Evolutionary conservation across 805 yeast genomes (phyloP).

Genomic region (Ogataea paraovalis): DNA sequence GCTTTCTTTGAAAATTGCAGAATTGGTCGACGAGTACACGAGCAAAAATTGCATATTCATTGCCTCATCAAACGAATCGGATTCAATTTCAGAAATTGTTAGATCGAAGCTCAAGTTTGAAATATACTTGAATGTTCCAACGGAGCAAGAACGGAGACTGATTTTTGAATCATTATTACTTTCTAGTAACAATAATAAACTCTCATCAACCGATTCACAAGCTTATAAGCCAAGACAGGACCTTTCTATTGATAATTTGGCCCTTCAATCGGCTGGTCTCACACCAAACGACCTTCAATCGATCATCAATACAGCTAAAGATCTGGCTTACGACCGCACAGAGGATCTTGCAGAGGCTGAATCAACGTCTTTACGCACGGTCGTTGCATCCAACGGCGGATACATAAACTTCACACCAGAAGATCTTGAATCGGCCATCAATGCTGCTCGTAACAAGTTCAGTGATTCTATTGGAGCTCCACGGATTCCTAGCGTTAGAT

Average conservation of each 20-base stretch:
- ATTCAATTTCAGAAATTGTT: constrained; percentile 59
- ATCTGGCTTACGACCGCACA: constrained; percentile 49
- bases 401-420: constrained; percentile 46
- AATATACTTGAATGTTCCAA: constrained; percentile 70
- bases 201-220: constrained; percentile 5
- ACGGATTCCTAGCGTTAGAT: constrained; percentile 85
- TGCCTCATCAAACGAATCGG: constrained; percentile 67
- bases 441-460: constrained; percentile 79
- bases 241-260: constrained; percentile 53
- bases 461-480: constrained; percentile 98
- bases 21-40: constrained; percentile 53
- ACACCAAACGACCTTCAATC: constrained; percentile 78
- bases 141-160: constrained; percentile 63
- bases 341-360: constrained; percentile 30
- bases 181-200: constrained; percentile 1
- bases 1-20: constrained; percentile 50
- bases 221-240: constrained; percentile 38
- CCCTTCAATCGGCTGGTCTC: constrained; percentile 88
- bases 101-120: constrained; percentile 75
- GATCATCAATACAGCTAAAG: constrained; percentile 63
- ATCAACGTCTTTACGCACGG: constrained; percentile 26
- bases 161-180: constrained; percentile 53
- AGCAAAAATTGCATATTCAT: constrained; percentile 47
- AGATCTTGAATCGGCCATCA: constrained; percentile 68
- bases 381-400: constrained; percentile 54